Evolutionary conservation across 805 yeast genomes (phyloP).

Genomic region (Pichia pseudocactophila): DNA sequence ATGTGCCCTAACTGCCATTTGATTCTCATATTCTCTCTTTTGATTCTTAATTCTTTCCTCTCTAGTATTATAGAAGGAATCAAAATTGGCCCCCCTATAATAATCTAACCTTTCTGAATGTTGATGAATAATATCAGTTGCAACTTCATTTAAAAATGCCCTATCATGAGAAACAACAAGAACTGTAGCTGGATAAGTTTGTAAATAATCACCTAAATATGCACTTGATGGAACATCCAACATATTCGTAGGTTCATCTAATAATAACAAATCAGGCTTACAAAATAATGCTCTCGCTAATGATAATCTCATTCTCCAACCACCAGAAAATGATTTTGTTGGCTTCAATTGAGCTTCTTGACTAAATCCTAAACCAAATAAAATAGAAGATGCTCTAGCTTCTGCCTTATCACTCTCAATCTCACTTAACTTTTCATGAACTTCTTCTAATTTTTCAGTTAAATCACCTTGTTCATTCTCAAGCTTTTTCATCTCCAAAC

Average conservation of each 20-base stretch:
- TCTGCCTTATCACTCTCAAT: slow-evolving; percentile 98
- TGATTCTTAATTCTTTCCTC: slow-evolving; percentile 94
- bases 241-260: slow-evolving; percentile 99
- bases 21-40: slow-evolving; percentile 91
- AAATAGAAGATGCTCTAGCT: slow-evolving; percentile 88
- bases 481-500: slow-evolving; percentile 64
- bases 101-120: slow-evolving; percentile 96
- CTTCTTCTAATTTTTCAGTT: slow-evolving; percentile 66
- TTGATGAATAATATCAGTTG: slow-evolving; percentile 96
- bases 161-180: slow-evolving; percentile 97
- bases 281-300: slow-evolving; percentile 96
- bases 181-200: slow-evolving; percentile 85
- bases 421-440: slow-evolving; percentile 73
- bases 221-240: slow-evolving; percentile 99
- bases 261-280: slow-evolving; percentile 83
- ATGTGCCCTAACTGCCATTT: slow-evolving; percentile 92
- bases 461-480: slow-evolving; percentile 89
- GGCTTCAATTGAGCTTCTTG: slow-evolving; percentile 74
- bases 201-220: slow-evolving; percentile 81
- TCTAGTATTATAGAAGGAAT: slow-evolving; percentile 82
- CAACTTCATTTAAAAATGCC: slow-evolving; percentile 93
- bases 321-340: slow-evolving; percentile 94
- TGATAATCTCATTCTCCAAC: slow-evolving; percentile 99
- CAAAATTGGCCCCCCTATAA: slow-evolving; percentile 90
- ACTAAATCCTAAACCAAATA: slow-evolving; percentile 90